Base-by-base conservation (phyloP, 2,329 filamentous ascomycete genomes). In the Simplicillium sp. region DNA sequence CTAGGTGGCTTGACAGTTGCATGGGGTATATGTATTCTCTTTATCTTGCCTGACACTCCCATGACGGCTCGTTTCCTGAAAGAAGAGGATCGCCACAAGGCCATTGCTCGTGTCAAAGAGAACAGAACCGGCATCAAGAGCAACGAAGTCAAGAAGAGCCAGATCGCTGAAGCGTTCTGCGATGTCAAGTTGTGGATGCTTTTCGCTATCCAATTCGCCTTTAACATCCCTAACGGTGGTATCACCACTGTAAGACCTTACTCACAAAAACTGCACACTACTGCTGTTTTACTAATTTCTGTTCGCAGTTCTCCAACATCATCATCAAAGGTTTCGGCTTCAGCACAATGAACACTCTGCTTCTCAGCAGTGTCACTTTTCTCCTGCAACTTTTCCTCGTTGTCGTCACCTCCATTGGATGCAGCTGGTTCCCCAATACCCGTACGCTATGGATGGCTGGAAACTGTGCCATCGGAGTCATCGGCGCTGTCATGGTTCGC, bases 61-160 rank as follows among this genome's bases (percentile, higher is more conserved):
- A 52, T 64, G 0, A 67, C 68, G 1, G 66, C 66, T 2, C 59
- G 65, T 20, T 71, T 69, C 40, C 52, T 88, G 31, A 79, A 62
- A 20, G 36, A 38, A 7, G 39, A 48, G 14, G 58, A 62, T 33
- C 51, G 52, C 2, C 42, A 42, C n/a, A 53, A 56, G 17, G 58
- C 57, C 4, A 53, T 20, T 15, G 31, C 12, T 33, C 53, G 60
- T 1, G 52, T 62, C 15, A 47, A 54, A 29, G 49, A 49, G 5
- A 59, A 62, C 46, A 55, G 54, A 49, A 63, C 60, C 1, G 58
- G 59, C 6, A 55, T 61, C 16, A 55, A 58, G 44, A 60, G 53
- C 39, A 52, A 56, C 49, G 37, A 45, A 15, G 48, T 52, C 20
- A 53, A 55, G 37, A 50, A 51, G 46, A 25, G 37, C 3, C 53